A percentile compares a stretch with the other conserved stretches of the same genome.
Conservation (phyloP, 306 rosid species). For the Prunus persica region DNA sequence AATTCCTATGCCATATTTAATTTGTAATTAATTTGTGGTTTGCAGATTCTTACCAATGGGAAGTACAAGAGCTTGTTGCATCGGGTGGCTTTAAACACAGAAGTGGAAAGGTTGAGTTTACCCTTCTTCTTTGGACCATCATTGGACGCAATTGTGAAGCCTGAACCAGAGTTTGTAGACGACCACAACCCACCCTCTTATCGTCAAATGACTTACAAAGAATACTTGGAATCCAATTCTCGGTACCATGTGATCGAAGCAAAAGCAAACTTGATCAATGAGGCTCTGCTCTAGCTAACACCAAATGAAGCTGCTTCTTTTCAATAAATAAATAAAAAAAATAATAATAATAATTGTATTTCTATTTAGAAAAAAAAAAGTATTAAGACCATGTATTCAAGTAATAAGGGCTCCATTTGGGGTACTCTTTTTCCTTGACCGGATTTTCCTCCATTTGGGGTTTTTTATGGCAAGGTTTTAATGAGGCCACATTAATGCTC, state of each 20-base stretch:
- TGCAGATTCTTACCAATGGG: neutral
- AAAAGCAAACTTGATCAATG: neutral
- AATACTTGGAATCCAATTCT: neutral
- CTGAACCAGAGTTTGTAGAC: neutral
- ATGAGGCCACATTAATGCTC: too few relatives aligned
- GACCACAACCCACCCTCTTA: neutral
- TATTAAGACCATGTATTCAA: too few relatives aligned
- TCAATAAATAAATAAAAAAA: too few relatives aligned
- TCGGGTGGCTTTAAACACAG: neutral
- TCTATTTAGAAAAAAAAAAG: too few relatives aligned
- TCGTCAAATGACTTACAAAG: neutral
- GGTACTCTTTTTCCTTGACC: too few relatives aligned
- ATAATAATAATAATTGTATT: too few relatives aligned
- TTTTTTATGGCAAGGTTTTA: too few relatives aligned
- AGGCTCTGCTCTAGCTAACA: neutral
- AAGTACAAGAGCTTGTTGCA: constrained; percentile 1
- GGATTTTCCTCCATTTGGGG: too few relatives aligned
- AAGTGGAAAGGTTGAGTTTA: neutral
- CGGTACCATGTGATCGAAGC: neutral
- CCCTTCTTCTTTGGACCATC: neutral
- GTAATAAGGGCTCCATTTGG: too few relatives aligned
- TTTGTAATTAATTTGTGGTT: too few relatives aligned
- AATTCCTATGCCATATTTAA: too few relatives aligned
- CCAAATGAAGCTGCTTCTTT: too few relatives aligned
- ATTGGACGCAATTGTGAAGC: neutral